Conservation (phyloP, 305 asterid genomes). For the Fraxinus platypoda region DNA sequence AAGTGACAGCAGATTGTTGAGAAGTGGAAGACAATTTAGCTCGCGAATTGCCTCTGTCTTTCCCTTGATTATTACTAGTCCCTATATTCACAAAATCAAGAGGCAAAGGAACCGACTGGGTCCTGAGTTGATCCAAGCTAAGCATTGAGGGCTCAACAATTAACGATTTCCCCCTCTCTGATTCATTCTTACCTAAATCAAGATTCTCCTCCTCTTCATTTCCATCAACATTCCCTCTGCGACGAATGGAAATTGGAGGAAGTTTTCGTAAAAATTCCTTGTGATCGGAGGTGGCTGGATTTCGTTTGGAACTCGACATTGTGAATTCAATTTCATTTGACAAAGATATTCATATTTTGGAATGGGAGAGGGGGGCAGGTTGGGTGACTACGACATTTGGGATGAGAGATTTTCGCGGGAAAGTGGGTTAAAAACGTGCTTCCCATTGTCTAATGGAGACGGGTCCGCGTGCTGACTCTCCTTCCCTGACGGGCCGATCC, state of each 20-base stretch:
- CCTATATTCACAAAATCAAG: constrained; percentile 29
- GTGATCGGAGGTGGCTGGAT: constrained; percentile 29
- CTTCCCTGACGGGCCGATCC: not conserved
- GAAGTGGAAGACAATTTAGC: constrained; percentile 27
- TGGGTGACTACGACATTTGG: constrained; percentile 6
- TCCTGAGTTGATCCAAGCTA: constrained; percentile 76
- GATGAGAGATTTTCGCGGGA: constrained; percentile 84
- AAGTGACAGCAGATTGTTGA: constrained; percentile 32
- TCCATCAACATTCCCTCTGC: constrained; percentile 20
- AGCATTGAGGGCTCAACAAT: constrained; percentile 52
- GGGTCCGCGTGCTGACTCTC: not conserved
- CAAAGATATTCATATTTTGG: constrained; percentile 29
- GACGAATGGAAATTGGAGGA: constrained; percentile 56
- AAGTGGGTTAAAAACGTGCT: constrained; percentile 47
- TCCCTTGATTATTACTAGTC: constrained; percentile 7
- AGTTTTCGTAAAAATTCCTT: constrained; percentile 46
- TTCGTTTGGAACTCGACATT: constrained; percentile 40
- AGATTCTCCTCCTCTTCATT: constrained; percentile 26
- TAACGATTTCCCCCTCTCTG: constrained; percentile 28
- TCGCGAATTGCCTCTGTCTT: constrained; percentile 21
- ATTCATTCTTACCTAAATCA: constrained; percentile 22
- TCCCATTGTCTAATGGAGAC: constrained; percentile 19
- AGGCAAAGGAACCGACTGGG: constrained; percentile 59
- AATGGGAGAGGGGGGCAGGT: constrained; percentile 2
- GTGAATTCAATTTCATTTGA: constrained; percentile 21